Percentiles rank a stretch among this genome's conserved stretches.
Evolutionary conservation across 148 eudicot species (phyloP).

Genomic region (Rhododendron henanense): DNA sequence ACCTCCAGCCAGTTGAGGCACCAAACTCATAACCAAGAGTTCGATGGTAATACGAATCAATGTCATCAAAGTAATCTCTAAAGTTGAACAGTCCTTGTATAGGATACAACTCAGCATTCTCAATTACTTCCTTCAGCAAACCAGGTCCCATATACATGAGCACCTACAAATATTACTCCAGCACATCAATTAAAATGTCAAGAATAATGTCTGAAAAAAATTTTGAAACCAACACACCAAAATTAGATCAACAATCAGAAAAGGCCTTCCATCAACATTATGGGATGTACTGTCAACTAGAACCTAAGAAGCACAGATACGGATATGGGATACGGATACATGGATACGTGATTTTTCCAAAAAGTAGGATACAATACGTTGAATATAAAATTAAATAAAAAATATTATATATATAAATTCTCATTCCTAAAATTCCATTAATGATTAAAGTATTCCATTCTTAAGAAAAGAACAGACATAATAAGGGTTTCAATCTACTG

Average conservation of each 20-base stretch:
- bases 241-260: not conserved
- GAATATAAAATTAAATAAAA: too few species aligned
- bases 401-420: too few species aligned
- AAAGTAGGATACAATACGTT: too few species aligned
- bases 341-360: too few species aligned
- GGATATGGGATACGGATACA: too few species aligned
- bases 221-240: not conserved
- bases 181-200: not conserved
- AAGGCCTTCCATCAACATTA: not conserved
- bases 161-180: slow-evolving; percentile 42
- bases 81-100: slow-evolving; percentile 73
- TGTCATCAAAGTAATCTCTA: slow-evolving; percentile 61
- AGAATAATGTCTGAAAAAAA: too few species aligned
- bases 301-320: too few species aligned
- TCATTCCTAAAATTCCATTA: too few species aligned
- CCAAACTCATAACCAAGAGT: slow-evolving; percentile 73
- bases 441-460: too few species aligned
- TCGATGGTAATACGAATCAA: slow-evolving; percentile 77
- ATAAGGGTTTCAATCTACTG: too few species aligned
- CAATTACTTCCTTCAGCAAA: slow-evolving; percentile 56
- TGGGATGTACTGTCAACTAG: not conserved
- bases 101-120: slow-evolving; percentile 83
- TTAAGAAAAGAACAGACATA: too few species aligned
- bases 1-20: slow-evolving; percentile 86
- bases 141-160: slow-evolving; percentile 73